Base-by-base conservation (phyloP, 1,284 basidiomycete species). In the Papiliotrema laurentii region DNA sequence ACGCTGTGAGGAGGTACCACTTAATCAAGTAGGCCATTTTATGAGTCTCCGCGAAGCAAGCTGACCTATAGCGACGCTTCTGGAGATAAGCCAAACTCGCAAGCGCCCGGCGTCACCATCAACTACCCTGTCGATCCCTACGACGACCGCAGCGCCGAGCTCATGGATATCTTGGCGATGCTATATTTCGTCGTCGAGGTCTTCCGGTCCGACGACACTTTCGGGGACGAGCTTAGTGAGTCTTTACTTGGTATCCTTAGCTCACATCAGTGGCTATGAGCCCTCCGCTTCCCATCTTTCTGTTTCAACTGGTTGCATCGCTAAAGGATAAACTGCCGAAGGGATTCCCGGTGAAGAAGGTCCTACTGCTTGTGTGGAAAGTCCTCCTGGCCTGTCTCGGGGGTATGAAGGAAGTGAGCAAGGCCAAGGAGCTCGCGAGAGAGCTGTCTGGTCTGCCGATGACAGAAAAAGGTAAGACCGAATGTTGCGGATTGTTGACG, bases 351-450 rank as follows among this genome's bases (percentile, higher is more conserved):
- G 87, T 94, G 58, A 97, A 96, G 76, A 96, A 96, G 81, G 89
- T 98, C 3, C 80, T 98, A 16, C 81, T 98, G n/a, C 81, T 98
- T 1, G 77, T 97, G 1, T 99, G 96, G 96, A 99, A 98, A 74
- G 85, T 89, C 0, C 75, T 98, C 26, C 78, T 99, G 30, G 85
- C 89, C 27, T 94, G 89, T 68, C 85, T 93, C 59, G 96, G 96
- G 27, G 96, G 96, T 3, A 81, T 93, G 58, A 82, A 85, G 51
- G 94, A 98, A 60, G 80, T 91, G 25, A 78, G 78, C 7, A 82
- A 89, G 42, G 89, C 87, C 45, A 96, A 94, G 75, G 83, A 80
- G 42, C 77, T 97, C 3, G 83, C 89, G 1, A 81, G 96, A 48
- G 89, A 97, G 62, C 78, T 96, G 59, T 83, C 80, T 22, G 84